These are phyloP conservation scores for Aspergillus vadensis DNA, from an alignment of 2,329 filamentous ascomycete genomes.

Conservation along the genomic window DNA sequence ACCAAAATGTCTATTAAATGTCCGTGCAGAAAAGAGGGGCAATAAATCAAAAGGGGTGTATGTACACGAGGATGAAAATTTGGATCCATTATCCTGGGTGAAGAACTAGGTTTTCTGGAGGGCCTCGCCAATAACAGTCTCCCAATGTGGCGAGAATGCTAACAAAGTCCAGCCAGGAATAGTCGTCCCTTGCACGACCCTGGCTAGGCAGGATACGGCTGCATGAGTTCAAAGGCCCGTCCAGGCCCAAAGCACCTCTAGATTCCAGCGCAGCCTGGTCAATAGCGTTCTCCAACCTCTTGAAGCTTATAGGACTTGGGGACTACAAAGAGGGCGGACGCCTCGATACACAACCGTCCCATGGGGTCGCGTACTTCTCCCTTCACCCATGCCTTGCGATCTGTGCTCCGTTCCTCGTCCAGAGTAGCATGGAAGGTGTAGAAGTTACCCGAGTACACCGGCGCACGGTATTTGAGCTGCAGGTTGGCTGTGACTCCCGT, in stretches of 20 bases:
- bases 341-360: slow-evolving; percentile 62
- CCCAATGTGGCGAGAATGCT: neutral
- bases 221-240: neutral
- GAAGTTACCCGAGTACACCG: slow-evolving; percentile 61
- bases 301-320: slow-evolving; percentile 52
- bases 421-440: slow-evolving; percentile 60
- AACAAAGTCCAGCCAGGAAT: neutral
- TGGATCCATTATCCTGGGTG: neutral
- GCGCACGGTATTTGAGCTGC: slow-evolving; percentile 63
- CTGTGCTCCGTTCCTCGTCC: slow-evolving; percentile 41
- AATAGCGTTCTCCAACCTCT: slow-evolving; percentile 45
- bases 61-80: neutral
- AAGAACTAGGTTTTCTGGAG: neutral
- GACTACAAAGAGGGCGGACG: slow-evolving; percentile 61
- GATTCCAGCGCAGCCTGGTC: neutral
- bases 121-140: neutral
- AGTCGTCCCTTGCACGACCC: neutral
- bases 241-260: neutral
- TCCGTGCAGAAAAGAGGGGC: neutral
- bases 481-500: slow-evolving; percentile 61
- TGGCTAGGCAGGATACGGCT: neutral
- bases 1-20: neutral
- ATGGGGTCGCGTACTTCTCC: slow-evolving; percentile 41
- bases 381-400: slow-evolving; percentile 41
- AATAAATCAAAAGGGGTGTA: neutral